Conservation (phyloP, 148 eudicot genomes). For the Dysphania ambrosioides region DNA sequence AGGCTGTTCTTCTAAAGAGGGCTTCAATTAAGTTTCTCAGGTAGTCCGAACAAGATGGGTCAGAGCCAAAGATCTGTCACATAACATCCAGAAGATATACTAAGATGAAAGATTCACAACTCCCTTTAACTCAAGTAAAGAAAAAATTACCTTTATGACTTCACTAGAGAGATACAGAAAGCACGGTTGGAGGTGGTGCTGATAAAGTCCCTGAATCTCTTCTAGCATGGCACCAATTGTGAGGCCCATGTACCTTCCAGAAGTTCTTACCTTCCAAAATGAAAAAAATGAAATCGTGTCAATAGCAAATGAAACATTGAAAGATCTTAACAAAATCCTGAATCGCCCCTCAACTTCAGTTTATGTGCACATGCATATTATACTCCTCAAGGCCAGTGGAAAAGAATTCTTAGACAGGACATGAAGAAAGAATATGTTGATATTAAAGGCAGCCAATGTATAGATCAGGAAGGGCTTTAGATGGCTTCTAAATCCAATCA, state of each 20-base stretch:
- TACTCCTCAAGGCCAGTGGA: not conserved
- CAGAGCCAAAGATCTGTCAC: conserved; percentile 93
- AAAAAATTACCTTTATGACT: conserved; percentile 74
- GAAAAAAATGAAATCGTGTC: conserved; percentile 14
- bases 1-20: conserved; percentile 79
- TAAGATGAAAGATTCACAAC: conserved; percentile 8
- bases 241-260: conserved; percentile 86
- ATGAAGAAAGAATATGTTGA: not conserved
- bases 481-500: not conserved
- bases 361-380: not conserved
- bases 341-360: not conserved
- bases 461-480: not conserved
- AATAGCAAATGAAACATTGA: not conserved
- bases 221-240: conserved; percentile 96
- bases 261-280: conserved; percentile 78
- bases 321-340: not conserved
- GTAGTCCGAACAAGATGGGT: conserved; percentile 84
- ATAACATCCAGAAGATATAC: conserved; percentile 19
- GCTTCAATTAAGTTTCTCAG: conserved; percentile 78
- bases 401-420: not conserved
- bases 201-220: conserved; percentile 87
- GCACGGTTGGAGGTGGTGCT: conserved; percentile 96
- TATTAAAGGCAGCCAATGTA: not conserved
- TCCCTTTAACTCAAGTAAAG: not conserved
- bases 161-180: conserved; percentile 97